phyloP scores from a whole-genome alignment of 768 basidiomycete species.

The Rickenella mellea region DNA sequence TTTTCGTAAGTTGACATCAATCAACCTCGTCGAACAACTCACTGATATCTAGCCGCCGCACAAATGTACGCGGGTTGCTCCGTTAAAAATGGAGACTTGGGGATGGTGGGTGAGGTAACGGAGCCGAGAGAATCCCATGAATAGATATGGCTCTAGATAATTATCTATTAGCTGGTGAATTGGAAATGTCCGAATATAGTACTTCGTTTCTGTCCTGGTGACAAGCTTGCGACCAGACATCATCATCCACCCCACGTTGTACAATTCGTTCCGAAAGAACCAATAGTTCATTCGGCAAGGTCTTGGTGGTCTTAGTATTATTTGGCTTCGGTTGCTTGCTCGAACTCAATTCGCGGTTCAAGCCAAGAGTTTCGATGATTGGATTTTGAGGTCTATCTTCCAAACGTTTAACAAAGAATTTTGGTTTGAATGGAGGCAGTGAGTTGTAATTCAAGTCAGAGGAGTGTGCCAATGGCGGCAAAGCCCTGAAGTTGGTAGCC shows the following conservation, averaged over 20 bases:
- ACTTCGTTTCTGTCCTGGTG: background rate
- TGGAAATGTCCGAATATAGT: slow-evolving; percentile 3
- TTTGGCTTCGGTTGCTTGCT: background rate
- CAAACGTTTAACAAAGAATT: slow-evolving; percentile 57
- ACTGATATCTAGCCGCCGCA: slow-evolving; percentile 54
- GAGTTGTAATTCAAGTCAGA: too few species aligned
- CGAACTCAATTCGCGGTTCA: slow-evolving; percentile 3
- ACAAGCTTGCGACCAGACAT: slow-evolving; percentile 2
- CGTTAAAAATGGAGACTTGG: slow-evolving; percentile 55
- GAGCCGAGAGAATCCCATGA: slow-evolving; percentile 57
- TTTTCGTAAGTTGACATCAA: slow-evolving; percentile 1
- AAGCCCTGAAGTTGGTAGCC: too few species aligned
- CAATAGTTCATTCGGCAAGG: background rate
- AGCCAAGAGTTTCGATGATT: slow-evolving; percentile 50
- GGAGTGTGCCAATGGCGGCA: too few species aligned
- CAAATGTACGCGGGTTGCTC: slow-evolving; percentile 50
- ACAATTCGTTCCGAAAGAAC: background rate
- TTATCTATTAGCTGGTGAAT: slow-evolving; percentile 5
- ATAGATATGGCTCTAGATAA: slow-evolving; percentile 35
- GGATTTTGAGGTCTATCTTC: slow-evolving; percentile 72
- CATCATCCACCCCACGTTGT: background rate
- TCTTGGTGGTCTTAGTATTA: background rate
- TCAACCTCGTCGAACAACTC: slow-evolving; percentile 16
- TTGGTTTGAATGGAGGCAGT: background rate
- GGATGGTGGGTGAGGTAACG: slow-evolving; percentile 17